Conservation (phyloP, 169 alveolate species). For the Plasmodium blacklocki region DNA sequence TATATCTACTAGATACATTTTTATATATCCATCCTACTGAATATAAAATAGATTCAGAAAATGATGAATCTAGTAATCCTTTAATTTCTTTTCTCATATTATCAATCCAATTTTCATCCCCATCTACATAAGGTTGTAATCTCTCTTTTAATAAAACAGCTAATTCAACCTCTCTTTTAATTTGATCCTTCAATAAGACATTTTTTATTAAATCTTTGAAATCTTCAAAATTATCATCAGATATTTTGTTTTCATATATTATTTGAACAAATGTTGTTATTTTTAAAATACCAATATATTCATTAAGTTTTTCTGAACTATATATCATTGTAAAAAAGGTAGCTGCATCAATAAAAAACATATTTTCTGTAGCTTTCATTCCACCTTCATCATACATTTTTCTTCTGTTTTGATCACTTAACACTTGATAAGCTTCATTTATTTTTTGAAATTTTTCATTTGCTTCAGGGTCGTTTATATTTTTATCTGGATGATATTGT, state of each 20-base stretch:
- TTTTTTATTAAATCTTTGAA: background rate
- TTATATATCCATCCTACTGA: constrained; percentile 86
- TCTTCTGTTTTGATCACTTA: constrained; percentile 88
- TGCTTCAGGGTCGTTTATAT: constrained; percentile 74
- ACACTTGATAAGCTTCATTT: constrained; percentile 91
- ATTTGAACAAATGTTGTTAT: constrained; percentile 55
- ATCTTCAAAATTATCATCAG: constrained; percentile 23
- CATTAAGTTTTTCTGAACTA: constrained; percentile 80
- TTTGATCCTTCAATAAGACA: constrained; percentile 76
- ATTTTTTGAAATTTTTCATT: constrained; percentile 81
- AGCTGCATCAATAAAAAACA: constrained; percentile 77
- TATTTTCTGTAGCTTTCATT: constrained; percentile 59
- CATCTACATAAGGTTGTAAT: constrained; percentile 53
- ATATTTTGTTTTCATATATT: background rate
- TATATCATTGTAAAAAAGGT: constrained; percentile 80
- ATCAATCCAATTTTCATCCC: constrained; percentile 24
- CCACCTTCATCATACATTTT: constrained; percentile 84
- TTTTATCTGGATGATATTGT: constrained; percentile 93
- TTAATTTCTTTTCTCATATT: constrained; percentile 53
- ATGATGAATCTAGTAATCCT: constrained; percentile 46
- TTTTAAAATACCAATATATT: constrained; percentile 80
- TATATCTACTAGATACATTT: constrained; percentile 78
- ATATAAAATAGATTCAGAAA: constrained; percentile 78
- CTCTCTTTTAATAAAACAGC: constrained; percentile 77
- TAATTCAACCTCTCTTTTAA: constrained; percentile 76